A percentile compares a stretch with the other conserved stretches of the same genome.
phyloP scores from a whole-genome alignment of 352 stramenopile species.

The Phytophthora pisi region DNA sequence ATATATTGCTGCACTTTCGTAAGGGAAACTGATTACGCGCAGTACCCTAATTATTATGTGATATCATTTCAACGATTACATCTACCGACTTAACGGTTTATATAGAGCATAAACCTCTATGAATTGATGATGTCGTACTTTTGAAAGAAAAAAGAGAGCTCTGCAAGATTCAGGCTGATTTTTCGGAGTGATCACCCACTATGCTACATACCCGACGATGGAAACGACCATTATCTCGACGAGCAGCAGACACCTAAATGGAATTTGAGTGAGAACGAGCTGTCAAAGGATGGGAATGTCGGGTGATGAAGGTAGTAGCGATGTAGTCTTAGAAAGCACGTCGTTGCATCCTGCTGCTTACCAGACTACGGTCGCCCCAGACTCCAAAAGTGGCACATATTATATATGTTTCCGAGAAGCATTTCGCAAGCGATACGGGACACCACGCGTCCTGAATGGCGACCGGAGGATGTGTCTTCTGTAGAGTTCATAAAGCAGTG shows the following conservation, averaged over 20 bases:
- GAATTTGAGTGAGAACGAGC: neutral
- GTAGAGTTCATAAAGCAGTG: neutral
- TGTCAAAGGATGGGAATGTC: neutral
- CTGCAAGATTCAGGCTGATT: neutral
- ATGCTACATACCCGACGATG: neutral
- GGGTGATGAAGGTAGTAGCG: neutral
- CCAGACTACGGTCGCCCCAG: neutral
- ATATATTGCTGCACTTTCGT: too few relatives aligned
- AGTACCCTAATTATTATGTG: neutral
- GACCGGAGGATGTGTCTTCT: neutral
- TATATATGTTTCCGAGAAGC: neutral
- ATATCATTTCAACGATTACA: constrained; percentile 7
- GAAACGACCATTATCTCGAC: neutral
- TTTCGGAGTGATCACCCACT: neutral
- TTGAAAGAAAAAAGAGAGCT: neutral
- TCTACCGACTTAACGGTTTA: neutral
- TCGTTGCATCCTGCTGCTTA: neutral
- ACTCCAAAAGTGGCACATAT: neutral
- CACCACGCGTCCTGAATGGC: neutral
- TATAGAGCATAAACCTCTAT: neutral
- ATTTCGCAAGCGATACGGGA: neutral
- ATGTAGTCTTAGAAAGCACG: neutral
- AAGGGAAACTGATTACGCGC: neutral
- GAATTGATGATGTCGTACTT: constrained; percentile 9
- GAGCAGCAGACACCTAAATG: neutral